These are phyloP conservation scores for Zygoascus meyerae DNA, from an alignment of 1,139 yeast genomes.

Conservation along the genomic window DNA sequence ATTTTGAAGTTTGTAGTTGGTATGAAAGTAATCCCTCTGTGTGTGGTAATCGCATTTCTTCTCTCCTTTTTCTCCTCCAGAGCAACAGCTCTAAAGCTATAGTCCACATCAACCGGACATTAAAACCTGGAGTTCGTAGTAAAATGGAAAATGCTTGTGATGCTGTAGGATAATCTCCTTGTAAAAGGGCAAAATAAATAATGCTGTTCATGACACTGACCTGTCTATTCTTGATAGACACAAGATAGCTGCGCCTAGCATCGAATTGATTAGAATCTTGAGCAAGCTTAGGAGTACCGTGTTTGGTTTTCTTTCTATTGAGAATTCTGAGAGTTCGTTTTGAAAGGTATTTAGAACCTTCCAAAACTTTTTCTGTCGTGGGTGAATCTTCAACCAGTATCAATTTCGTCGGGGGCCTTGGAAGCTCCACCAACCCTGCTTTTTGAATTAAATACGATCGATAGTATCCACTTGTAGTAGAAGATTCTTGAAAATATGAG, in stretches of 20 bases:
- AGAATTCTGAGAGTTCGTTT: no score
- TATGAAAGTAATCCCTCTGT: neutral
- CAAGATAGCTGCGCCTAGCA: no score
- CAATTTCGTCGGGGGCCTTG: constrained; percentile 5
- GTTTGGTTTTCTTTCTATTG: no score
- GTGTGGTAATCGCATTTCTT: constrained; percentile 9
- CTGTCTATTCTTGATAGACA: constrained; percentile 20
- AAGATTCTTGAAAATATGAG: neutral
- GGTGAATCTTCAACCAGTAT: no score
- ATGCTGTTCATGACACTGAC: constrained; percentile 19
- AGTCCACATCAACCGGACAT: constrained; percentile 44
- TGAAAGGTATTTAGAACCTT: no score
- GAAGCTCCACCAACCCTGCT: constrained; percentile 13
- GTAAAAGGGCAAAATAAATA: constrained; percentile 30
- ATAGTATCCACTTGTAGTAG: neutral
- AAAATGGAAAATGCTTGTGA: constrained; percentile 40
- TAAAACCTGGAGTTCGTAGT: constrained; percentile 39
- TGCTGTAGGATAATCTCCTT: constrained; percentile 40
- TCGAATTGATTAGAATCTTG: no score
- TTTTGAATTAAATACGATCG: constrained; percentile 10
- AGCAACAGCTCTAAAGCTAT: constrained; percentile 38
- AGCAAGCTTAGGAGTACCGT: no score
- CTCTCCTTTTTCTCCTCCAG: constrained; percentile 24
- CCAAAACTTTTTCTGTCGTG: no score
- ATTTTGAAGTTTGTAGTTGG: constrained; percentile 18